Evolutionary conservation across 768 basidiomycete species (phyloP).

Genomic region (Coprinellus micaceus): DNA sequence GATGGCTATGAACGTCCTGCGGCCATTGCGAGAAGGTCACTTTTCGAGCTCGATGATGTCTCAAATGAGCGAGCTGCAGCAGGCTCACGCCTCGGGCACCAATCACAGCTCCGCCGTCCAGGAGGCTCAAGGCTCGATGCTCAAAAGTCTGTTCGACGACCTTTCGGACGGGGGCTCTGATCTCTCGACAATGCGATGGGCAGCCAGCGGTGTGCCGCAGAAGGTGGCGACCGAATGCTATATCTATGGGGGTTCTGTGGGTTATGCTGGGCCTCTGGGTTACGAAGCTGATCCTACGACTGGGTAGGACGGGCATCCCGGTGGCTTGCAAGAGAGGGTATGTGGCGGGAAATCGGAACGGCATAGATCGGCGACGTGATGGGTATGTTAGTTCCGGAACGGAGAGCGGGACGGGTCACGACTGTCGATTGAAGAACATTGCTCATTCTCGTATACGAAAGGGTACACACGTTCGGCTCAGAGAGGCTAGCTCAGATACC

Average conservation of each 20-base stretch:
- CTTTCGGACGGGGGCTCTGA: background rate
- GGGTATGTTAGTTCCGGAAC: too few relatives aligned
- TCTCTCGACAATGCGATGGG: background rate
- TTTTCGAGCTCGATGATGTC: constrained; percentile 8
- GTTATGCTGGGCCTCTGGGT: background rate
- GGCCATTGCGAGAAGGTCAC: constrained; percentile 18
- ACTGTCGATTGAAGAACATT: too few relatives aligned
- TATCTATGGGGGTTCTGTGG: background rate
- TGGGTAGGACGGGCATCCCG: background rate
- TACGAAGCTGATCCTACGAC: background rate
- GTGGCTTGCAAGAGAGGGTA: background rate
- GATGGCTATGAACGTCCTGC: constrained; percentile 38
- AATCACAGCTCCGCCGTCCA: too few relatives aligned
- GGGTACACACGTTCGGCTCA: too few relatives aligned
- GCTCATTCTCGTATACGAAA: too few relatives aligned
- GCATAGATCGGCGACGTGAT: too few relatives aligned
- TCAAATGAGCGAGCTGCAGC: background rate
- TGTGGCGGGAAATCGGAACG: too few relatives aligned
- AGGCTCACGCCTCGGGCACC: background rate
- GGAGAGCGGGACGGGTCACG: too few relatives aligned
- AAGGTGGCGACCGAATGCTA: background rate
- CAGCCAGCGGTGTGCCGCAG: background rate
- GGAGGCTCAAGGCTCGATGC: background rate
- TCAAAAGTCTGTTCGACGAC: background rate
- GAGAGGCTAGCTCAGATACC: too few relatives aligned